These are phyloP conservation scores for Arabidopsis arenosa DNA, from an alignment of 345 rosid genomes.

Conservation along the genomic window DNA sequence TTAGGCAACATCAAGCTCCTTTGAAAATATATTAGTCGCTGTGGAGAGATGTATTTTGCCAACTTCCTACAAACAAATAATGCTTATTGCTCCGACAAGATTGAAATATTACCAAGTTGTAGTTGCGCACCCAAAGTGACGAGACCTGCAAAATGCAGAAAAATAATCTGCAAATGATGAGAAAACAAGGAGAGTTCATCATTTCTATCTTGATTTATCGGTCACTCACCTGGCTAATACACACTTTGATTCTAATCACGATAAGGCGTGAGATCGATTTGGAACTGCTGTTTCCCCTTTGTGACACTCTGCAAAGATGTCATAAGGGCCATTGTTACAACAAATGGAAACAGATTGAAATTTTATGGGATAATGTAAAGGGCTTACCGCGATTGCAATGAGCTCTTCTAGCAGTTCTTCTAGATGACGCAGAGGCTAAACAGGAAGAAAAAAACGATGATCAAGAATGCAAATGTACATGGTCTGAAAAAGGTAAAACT, in stretches of 20 bases:
- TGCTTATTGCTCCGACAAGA: conserved; percentile 2
- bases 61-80: neutral
- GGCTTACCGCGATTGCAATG: conserved; percentile 78
- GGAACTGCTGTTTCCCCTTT: conserved; percentile 69
- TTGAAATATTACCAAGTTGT: conserved; percentile 1
- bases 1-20: neutral
- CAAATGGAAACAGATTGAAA: neutral
- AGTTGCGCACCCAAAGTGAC: neutral
- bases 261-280: conserved; percentile 76
- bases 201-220: neutral
- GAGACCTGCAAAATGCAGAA: neutral
- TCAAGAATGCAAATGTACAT: neutral
- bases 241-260: conserved; percentile 40
- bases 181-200: conserved; percentile 1
- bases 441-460: neutral
- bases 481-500: conserved; percentile 31
- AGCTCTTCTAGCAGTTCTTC: conserved; percentile 91
- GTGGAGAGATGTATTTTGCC: neutral
- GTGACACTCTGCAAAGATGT: conserved; percentile 59
- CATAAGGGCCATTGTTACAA: neutral
- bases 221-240: neutral
- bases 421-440: conserved; percentile 74
- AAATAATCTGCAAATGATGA: neutral
- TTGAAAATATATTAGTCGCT: neutral
- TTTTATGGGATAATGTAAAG: conserved; percentile 21